Conservation (phyloP, 306 rosid genomes). For the Cicer arietinum region DNA sequence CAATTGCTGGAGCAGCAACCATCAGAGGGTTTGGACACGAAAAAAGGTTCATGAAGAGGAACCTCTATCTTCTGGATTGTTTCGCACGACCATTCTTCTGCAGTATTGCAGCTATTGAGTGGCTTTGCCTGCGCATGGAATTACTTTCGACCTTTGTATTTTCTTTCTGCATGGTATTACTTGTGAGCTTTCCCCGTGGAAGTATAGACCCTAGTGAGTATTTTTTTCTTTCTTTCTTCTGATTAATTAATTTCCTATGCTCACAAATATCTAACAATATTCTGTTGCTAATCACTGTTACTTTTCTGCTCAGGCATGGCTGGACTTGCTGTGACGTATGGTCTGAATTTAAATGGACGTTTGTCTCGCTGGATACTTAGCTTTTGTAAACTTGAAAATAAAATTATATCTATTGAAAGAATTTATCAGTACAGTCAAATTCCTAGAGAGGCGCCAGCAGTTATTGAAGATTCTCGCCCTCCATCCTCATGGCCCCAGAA, state of each 20-base stretch:
- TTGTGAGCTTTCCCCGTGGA: conserved; percentile 96
- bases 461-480: conserved; percentile 76
- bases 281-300: conserved; percentile 37
- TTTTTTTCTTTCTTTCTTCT: conserved; percentile 23
- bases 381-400: conserved; percentile 98
- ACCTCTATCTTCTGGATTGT: conserved; percentile 92
- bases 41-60: conserved; percentile 91
- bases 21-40: conserved; percentile 99
- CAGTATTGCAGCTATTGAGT: conserved; percentile 99
- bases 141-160: conserved; percentile 92
- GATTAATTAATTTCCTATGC: conserved; percentile 6
- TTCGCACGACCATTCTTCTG: conserved; percentile 98
- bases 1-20: conserved; percentile 97
- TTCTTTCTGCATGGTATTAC: conserved; percentile 94
- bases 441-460: conserved; percentile 75
- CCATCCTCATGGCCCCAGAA: conserved; percentile 82
- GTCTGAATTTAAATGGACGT: conserved; percentile 85
- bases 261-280: conserved; percentile 12
- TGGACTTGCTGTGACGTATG: conserved; percentile 93
- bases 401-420: conserved; percentile 94
- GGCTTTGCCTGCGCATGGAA: conserved; percentile 99
- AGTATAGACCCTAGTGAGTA: conserved; percentile 90
- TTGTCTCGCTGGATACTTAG: conserved; percentile 95
- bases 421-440: conserved; percentile 94
- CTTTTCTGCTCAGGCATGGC: conserved; percentile 81